These are phyloP conservation scores for Torrubiella hemipterigena DNA, from an alignment of 2,329 filamentous ascomycete genomes.

Conservation along the genomic window DNA sequence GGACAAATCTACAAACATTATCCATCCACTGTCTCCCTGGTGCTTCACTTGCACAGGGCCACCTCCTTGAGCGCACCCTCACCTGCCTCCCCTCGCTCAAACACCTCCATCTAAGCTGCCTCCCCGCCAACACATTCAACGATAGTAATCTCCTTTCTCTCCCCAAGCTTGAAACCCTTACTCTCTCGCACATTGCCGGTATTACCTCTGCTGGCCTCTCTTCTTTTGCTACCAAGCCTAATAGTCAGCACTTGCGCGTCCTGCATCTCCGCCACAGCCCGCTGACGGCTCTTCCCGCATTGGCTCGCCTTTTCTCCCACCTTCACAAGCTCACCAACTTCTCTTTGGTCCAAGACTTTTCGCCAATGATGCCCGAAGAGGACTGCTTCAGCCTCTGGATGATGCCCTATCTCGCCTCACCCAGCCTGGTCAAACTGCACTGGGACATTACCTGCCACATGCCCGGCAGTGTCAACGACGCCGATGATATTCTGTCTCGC, in stretches of 20 bases:
- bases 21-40: constrained; percentile 47
- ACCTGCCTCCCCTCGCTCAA: constrained; percentile 40
- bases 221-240: constrained; percentile 38
- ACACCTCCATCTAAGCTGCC: constrained; percentile 45
- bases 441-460: constrained; percentile 49
- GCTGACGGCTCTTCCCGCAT: constrained; percentile 40
- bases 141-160: constrained; percentile 42
- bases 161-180: constrained; percentile 41
- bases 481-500: constrained; percentile 51
- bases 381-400: constrained; percentile 44
- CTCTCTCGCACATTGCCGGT: constrained; percentile 42
- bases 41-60: constrained; percentile 39
- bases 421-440: constrained; percentile 40
- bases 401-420: constrained; percentile 50
- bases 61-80: constrained; percentile 38
- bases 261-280: constrained; percentile 45
- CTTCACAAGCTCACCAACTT: constrained; percentile 36
- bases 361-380: constrained; percentile 42
- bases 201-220: constrained; percentile 45
- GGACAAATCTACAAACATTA: constrained; percentile 42
- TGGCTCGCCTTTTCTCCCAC: constrained; percentile 48
- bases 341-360: constrained; percentile 39
- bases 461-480: constrained; percentile 25
- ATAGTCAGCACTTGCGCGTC: constrained; percentile 30
- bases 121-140: constrained; percentile 44